Evolutionary conservation across 2,329 filamentous ascomycete genomes (phyloP), one percentile per base, ranked within the genome.

Genomic region (Dendryphion nanum): DNA sequence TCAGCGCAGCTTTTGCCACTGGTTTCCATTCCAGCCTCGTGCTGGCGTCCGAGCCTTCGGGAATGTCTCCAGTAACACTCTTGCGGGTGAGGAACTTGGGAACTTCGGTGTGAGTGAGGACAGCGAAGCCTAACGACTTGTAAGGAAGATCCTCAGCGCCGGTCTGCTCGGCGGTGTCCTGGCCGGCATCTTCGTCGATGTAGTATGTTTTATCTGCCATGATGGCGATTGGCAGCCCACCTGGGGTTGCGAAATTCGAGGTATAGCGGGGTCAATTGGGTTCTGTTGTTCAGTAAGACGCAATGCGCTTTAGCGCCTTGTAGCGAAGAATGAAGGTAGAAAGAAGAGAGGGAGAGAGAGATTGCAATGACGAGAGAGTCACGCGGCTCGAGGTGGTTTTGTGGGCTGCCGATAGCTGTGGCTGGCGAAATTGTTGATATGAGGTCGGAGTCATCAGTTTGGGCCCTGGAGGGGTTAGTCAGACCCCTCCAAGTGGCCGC

Each of bases 1-100:
- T 95, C 61, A 89, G 67, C 16, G 87, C 88, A 43, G 85, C 86
- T 73, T 93, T 94, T 44, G 86, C 83, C 15, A 82, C 85, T 38
- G 85, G 82, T 71, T 90, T 91, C 85, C 85, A 95, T 53, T 81
- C 77, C 48, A 83, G 68, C 48, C 80, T 77, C 37, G 76, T 76
- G 37, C 76, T 73, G 47, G 77, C 75, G 55, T 88, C 86, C 45
- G 81, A 51, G 38, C 63, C 61, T 40, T 66, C 63, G 12, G 61
- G 53, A 3, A 64, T 32, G 24, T 64, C 59, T 30, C 61, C 63
- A 2, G 61, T 63, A 33, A 61, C 46, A 35, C 59, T 64, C 53
- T 86, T 85, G 62, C 84, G 81, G 33, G 77, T 81, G 47, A 84
- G 73, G 67, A 87, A 93, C 53, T 76, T 69, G 44, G 78, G 74